A percentile compares a stretch with the other conserved stretches of the same genome.
phyloP scores from a whole-genome alignment of 2,329 filamentous ascomycete genomes.

The Epichloe scottii region DNA sequence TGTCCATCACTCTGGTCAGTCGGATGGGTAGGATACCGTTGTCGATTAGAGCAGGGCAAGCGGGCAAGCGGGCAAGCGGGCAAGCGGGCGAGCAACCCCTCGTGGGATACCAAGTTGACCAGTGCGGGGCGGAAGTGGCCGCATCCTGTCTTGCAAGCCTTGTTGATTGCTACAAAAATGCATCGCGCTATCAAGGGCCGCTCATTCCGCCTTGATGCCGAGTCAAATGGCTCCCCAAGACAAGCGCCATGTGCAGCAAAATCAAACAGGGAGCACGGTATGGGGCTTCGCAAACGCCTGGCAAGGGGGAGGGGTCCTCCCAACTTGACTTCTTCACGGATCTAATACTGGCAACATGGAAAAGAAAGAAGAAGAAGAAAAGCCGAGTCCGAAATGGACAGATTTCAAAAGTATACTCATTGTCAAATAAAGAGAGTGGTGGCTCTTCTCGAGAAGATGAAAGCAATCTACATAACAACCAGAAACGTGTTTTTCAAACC shows the following conservation, averaged over 20 bases:
- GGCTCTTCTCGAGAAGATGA: conserved; percentile 22
- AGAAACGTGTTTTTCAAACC: background rate
- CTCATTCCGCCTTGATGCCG: background rate
- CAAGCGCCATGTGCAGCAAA: background rate
- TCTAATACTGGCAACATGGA: too few species aligned
- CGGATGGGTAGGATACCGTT: too few species aligned
- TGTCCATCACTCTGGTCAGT: too few species aligned
- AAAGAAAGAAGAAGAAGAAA: background rate
- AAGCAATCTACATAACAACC: conserved; percentile 17
- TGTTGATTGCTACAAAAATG: background rate
- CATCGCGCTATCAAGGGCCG: background rate
- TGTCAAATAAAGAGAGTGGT: conserved; percentile 7
- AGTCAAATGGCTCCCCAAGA: background rate
- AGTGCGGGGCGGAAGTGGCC: background rate
- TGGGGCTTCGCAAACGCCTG: background rate
- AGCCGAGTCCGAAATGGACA: background rate
- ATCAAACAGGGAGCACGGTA: background rate
- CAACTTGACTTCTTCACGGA: too few species aligned
- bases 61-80: background rate
- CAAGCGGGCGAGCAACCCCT: background rate
- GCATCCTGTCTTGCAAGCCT: too few species aligned
- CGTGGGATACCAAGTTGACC: too few species aligned
- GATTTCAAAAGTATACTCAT: background rate
- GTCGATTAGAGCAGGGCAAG: background rate
- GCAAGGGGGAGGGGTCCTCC: too few species aligned